phyloP scores from a whole-genome alignment of 768 basidiomycete genomes.

The Boletus tomentosulus region DNA sequence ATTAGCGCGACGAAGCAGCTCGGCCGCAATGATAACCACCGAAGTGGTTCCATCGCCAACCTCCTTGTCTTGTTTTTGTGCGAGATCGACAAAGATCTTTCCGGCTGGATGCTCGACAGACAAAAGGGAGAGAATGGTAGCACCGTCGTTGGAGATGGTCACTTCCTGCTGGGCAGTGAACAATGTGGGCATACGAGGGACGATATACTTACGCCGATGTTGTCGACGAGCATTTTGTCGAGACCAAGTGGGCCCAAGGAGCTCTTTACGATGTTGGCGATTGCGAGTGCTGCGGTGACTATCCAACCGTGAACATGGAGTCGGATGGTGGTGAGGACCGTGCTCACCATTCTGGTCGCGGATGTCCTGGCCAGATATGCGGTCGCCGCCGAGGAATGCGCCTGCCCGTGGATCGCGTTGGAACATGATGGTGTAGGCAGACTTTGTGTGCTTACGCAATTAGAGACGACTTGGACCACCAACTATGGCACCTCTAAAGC shows the following conservation, averaged over 20 bases:
- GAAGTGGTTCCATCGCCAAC: constrained; percentile 99
- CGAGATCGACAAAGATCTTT: constrained; percentile 95
- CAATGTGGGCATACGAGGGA: not conserved
- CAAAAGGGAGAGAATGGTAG: constrained; percentile 92
- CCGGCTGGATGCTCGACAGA: constrained; percentile 97
- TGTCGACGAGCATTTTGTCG: constrained; percentile 97
- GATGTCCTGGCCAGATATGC: constrained; percentile 92
- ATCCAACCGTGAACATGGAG: constrained; percentile 5
- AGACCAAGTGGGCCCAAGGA: constrained; percentile 92
- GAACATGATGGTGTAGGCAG: constrained; percentile 49
- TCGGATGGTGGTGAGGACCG: not conserved
- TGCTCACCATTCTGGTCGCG: constrained; percentile 89
- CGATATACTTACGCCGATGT: constrained; percentile 73
- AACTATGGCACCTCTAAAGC: constrained; percentile 44
- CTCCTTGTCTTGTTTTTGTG: constrained; percentile 99
- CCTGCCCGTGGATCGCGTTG: constrained; percentile 91
- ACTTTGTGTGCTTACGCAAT: constrained; percentile 23
- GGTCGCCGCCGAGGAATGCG: constrained; percentile 89
- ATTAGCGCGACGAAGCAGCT: constrained; percentile 91
- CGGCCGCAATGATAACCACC: constrained; percentile 97
- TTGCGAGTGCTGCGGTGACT: constrained; percentile 95
- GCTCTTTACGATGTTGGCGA: constrained; percentile 97
- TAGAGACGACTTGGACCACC: not conserved
- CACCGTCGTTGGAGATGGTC: constrained; percentile 99
- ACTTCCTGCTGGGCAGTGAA: constrained; percentile 66